Percentiles rank a stretch among this genome's conserved stretches.
Evolutionary conservation across 805 yeast genomes (phyloP).

Genomic region (Hanseniaspora guilliermondii): DNA sequence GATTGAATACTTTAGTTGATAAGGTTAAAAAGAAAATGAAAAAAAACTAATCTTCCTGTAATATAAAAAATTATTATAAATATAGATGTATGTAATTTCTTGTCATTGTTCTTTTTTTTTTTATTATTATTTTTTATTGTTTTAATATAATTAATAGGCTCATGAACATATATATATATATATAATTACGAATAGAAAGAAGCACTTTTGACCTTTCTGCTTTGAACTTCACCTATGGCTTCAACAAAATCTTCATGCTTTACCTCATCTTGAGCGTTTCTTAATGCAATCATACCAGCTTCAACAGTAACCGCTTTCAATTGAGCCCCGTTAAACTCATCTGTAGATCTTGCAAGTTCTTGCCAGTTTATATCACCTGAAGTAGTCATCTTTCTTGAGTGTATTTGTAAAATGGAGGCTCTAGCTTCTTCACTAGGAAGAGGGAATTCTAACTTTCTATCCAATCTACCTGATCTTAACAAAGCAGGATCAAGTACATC

Average conservation of each 20-base stretch:
- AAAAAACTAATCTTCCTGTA: neutral
- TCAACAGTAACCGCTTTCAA: conserved; percentile 97
- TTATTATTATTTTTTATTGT: neutral
- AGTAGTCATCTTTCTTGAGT: conserved; percentile 91
- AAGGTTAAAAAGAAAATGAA: conserved; percentile 37
- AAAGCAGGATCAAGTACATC: conserved; percentile 98
- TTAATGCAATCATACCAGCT: conserved; percentile 98
- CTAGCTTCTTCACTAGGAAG: conserved; percentile 95
- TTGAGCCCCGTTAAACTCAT: conserved; percentile 98
- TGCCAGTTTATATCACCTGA: conserved; percentile 92
- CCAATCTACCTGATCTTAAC: conserved; percentile 92
- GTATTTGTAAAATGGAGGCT: conserved; percentile 92
- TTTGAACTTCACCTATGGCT: conserved; percentile 96
- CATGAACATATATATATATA: conserved; percentile 5
- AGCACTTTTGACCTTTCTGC: conserved; percentile 87
- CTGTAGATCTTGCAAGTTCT: conserved; percentile 94
- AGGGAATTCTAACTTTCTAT: conserved; percentile 96
- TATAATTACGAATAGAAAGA: conserved; percentile 77
- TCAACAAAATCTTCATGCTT: conserved; percentile 97
- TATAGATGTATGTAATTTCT: neutral
- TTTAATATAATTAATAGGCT: neutral
- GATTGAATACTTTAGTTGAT: conserved; percentile 32
- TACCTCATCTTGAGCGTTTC: conserved; percentile 83
- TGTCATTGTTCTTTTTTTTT: too few species aligned
- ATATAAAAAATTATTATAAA: too few species aligned